Percentiles rank a stretch among this genome's conserved stretches.
Conservation (phyloP, 139 green algal species). For the Astrephomene gubernaculifera region DNA sequence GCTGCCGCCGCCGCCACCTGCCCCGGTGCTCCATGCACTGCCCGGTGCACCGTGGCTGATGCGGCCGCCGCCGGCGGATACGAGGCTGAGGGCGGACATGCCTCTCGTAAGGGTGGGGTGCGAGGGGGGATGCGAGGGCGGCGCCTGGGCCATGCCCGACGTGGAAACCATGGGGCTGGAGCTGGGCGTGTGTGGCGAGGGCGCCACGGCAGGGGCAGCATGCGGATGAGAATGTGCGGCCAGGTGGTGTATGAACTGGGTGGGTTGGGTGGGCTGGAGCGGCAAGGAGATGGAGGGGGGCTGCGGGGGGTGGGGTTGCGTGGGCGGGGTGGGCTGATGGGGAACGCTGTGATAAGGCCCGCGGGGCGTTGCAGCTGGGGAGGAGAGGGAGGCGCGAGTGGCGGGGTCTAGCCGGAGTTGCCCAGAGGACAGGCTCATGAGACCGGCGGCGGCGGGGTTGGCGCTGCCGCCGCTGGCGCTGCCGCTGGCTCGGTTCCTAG, state of each 20-base stretch:
- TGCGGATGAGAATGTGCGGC: neutral
- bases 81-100: constrained; percentile 10
- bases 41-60: neutral
- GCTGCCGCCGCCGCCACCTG: too few relatives aligned
- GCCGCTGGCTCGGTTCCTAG: too few relatives aligned
- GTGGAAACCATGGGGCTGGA: neutral
- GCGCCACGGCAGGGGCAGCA: neutral
- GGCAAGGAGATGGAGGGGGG: neutral
- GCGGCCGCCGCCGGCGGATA: neutral
- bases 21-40: neutral
- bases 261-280: neutral
- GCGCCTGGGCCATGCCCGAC: neutral
- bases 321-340: neutral
- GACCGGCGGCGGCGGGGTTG: neutral
- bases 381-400: too few relatives aligned
- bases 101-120: neutral
- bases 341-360: too few relatives aligned
- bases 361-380: too few relatives aligned
- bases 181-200: neutral
- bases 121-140: neutral
- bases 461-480: too few relatives aligned
- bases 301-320: neutral
- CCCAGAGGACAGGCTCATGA: neutral
- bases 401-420: neutral
- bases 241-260: too few relatives aligned